Evolutionary conservation across 2,329 filamentous ascomycete genomes (phyloP).

Genomic region (Dendryphion nanum): DNA sequence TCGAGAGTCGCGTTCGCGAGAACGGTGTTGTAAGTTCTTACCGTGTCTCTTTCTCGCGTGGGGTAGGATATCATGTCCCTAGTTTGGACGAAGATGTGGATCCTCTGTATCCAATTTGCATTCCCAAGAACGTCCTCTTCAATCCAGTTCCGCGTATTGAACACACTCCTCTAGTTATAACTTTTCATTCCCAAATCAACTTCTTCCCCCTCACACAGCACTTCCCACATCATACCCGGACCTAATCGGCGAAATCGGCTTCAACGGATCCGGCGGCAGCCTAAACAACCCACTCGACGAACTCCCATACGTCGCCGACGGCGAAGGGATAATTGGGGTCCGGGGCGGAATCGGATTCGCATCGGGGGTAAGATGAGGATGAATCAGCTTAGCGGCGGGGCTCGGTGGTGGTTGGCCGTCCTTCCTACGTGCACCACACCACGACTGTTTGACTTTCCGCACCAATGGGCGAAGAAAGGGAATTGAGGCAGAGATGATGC

Average conservation of each 20-base stretch:
- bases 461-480: slow-evolving; percentile 27
- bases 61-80: no score
- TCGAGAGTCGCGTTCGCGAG: no score
- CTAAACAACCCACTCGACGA: no score
- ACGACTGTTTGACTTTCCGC: slow-evolving; percentile 2
- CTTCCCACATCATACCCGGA: neutral
- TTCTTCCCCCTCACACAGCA: slow-evolving; percentile 1
- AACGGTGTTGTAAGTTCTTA: no score
- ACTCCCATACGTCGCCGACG: slow-evolving; percentile 8
- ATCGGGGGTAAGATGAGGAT: slow-evolving; percentile 3
- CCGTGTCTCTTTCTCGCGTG: no score
- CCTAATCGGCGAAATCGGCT: slow-evolving; percentile 5
- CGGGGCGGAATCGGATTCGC: neutral
- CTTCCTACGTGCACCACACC: no score
- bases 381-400: slow-evolving; percentile 8
- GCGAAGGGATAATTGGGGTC: slow-evolving; percentile 12
- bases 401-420: slow-evolving; percentile 5
- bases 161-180: no score
- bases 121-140: no score
- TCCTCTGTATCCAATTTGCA: no score
- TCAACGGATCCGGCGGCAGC: slow-evolving; percentile 4
- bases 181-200: no score
- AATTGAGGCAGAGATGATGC: slow-evolving; percentile 31
- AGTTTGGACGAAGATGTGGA: no score
- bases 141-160: no score